Base-by-base conservation (phyloP, 1,284 basidiomycete genomes). In the Malassezia vespertilionis region DNA sequence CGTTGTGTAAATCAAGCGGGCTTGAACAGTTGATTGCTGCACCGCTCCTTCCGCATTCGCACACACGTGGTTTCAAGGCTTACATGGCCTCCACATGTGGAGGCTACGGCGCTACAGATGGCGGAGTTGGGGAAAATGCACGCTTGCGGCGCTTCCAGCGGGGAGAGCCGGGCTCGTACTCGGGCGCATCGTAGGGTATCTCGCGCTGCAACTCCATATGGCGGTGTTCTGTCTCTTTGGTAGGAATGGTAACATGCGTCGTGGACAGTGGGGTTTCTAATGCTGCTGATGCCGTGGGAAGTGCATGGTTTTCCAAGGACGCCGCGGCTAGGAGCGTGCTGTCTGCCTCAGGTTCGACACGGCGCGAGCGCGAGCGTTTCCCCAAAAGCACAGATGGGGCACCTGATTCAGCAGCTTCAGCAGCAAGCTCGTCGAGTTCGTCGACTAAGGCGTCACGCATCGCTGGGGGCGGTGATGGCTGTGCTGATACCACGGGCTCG, bases 341-440 rank as follows among this genome's bases (percentile, higher is more conserved):
- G 8, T 28, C 26, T 28, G 26, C 8, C 8, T 28, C 26, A 28
- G 26, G 26, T 7, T 12, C 8, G 8, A 12, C 26, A 12, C 26
- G 26, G 26, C 26, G 26, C 8, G 8, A 12, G 26, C 26, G 26
- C 26, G 26, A 28, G 7, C 26, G 26, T 28, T 7, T 7, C 26
- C 12, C 8, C 8, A 12, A 12, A 7, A 28, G 26, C 26, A 12
- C 12, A 28, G 7, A 7, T 12, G 9, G 11, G 21, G 15, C n/a
- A 12, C 23, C 20, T 10, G 11, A n/a, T 33, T 45, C 38, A 8
- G 37, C 8, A 8, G 41, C 47, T n/a, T 43, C 42, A 11, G 35
- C 40, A 12, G 47, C 47, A 2, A 43, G 33, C 5, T 46, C 44
- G 5, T 31, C 44, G 2, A 46, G 37, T 26, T 46, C 44, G 10